Percentiles rank a stretch among this genome's conserved stretches.
These are phyloP conservation scores for Sugiyamaella floridensis DNA, from an alignment of 805 yeast genomes.

Conservation along the genomic window DNA sequence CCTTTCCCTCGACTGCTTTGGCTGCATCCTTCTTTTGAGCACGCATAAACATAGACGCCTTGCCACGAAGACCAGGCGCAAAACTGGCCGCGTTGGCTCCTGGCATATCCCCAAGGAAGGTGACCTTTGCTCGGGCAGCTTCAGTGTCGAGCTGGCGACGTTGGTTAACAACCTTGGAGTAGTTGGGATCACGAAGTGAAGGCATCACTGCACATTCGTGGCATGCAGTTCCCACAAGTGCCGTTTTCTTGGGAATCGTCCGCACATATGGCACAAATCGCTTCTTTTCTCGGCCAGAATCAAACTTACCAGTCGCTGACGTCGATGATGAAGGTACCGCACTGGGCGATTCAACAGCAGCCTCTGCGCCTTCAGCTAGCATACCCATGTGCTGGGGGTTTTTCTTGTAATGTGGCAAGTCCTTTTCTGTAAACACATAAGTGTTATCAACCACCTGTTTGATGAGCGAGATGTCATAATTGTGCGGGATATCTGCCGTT, in stretches of 20 bases:
- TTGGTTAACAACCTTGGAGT: constrained; percentile 53
- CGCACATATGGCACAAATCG: constrained; percentile 72
- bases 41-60: constrained; percentile 62
- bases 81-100: constrained; percentile 78
- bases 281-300: constrained; percentile 11
- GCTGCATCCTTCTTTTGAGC: constrained; percentile 29
- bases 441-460: constrained; percentile 79
- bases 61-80: constrained; percentile 69
- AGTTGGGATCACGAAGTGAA: constrained; percentile 62
- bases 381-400: constrained; percentile 15
- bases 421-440: constrained; percentile 81
- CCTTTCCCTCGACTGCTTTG: constrained; percentile 63
- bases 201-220: constrained; percentile 92
- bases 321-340: not conserved
- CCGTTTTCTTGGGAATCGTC: constrained; percentile 83
- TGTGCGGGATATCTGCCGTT: constrained; percentile 62
- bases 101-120: constrained; percentile 69
- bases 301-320: not conserved
- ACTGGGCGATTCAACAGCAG: not conserved
- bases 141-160: constrained; percentile 39
- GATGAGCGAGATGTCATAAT: constrained; percentile 71
- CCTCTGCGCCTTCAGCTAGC: constrained; percentile 2
- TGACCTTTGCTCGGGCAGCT: constrained; percentile 53
- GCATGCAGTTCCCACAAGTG: constrained; percentile 76
- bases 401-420: constrained; percentile 43